Evolutionary conservation across 2,329 filamentous ascomycete genomes (phyloP).

Genomic region (Colletotrichum camelliae): DNA sequence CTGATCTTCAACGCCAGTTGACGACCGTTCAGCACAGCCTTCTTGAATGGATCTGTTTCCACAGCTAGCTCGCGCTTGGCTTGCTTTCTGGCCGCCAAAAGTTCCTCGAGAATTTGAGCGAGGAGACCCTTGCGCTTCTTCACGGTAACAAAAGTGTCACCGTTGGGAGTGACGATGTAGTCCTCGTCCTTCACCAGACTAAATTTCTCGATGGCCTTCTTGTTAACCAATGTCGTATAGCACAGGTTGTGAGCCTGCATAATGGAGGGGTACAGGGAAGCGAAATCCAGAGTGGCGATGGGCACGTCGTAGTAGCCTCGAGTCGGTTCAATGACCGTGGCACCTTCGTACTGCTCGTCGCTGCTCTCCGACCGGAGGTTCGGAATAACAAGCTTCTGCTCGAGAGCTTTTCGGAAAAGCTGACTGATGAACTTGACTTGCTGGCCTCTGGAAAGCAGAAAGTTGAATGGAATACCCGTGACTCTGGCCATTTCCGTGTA

Average conservation of each 20-base stretch:
- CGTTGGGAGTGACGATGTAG: conserved; percentile 95
- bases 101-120: conserved; percentile 93
- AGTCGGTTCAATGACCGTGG: conserved; percentile 95
- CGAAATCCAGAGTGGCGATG: conserved; percentile 97
- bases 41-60: conserved; percentile 96
- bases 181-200: conserved; percentile 86
- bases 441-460: conserved; percentile 87
- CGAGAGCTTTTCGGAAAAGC: conserved; percentile 90
- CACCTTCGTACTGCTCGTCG: conserved; percentile 95
- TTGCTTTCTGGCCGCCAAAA: conserved; percentile 89
- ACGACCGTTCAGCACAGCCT: conserved; percentile 95
- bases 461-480: conserved; percentile 97
- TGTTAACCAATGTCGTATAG: conserved; percentile 91
- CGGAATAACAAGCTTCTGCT: conserved; percentile 93
- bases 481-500: conserved; percentile 99
- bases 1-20: conserved; percentile 96
- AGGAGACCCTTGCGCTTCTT: conserved; percentile 91
- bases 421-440: conserved; percentile 99
- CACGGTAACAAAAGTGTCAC: conserved; percentile 87
- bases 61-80: conserved; percentile 89
- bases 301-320: conserved; percentile 95
- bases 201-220: conserved; percentile 76
- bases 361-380: conserved; percentile 74
- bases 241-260: conserved; percentile 99
- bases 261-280: conserved; percentile 97